phyloP scores from a whole-genome alignment of 495 filamentous ascomycete species.

The Bathelium albidoporum region DNA sequence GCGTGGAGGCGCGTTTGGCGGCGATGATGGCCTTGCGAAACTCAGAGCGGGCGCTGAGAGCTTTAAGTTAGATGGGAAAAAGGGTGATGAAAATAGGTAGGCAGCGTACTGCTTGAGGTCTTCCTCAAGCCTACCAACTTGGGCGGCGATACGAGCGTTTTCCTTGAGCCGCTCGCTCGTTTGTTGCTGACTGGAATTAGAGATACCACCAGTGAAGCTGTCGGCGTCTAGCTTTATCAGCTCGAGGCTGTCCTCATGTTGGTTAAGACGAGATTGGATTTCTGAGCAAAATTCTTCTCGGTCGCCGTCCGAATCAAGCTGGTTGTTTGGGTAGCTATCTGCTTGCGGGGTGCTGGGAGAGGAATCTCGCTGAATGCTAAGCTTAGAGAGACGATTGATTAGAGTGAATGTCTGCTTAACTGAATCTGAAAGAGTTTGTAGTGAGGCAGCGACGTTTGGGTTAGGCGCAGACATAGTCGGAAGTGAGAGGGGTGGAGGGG shows the following conservation, averaged over 20 bases:
- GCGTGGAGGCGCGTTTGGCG: slow-evolving; percentile 66
- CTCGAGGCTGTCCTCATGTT: slow-evolving; percentile 80
- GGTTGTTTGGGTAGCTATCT: too few species aligned
- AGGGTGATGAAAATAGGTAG: slow-evolving; percentile 1
- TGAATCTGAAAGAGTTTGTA: slow-evolving; percentile 57
- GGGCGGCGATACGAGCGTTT: slow-evolving; percentile 49
- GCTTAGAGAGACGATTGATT: slow-evolving; percentile 60
- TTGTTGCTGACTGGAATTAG: slow-evolving; percentile 29
- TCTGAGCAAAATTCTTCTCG: slow-evolving; percentile 69
- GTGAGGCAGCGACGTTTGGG: slow-evolving; percentile 47
- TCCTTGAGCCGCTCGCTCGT: slow-evolving; percentile 44
- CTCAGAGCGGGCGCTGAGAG: slow-evolving; percentile 53
- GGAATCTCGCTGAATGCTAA: slow-evolving; percentile 53
- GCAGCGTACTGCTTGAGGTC: slow-evolving; percentile 57
- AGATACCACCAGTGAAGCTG: slow-evolving; percentile 41
- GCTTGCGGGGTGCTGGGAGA: too few species aligned
- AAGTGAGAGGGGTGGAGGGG: neutral
- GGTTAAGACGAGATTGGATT: slow-evolving; percentile 72
- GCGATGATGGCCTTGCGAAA: slow-evolving; percentile 79
- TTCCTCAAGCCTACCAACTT: slow-evolving; percentile 49
- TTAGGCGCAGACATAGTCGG: neutral
- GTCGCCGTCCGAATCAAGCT: slow-evolving; percentile 47
- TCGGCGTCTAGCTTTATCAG: slow-evolving; percentile 67
- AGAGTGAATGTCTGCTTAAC: slow-evolving; percentile 61
- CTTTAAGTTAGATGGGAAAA: neutral